A percentile compares a stretch with the other conserved stretches of the same genome.
These are phyloP conservation scores for Linanthus parryae DNA, from an alignment of 148 eudicot species.

Conservation along the genomic window DNA sequence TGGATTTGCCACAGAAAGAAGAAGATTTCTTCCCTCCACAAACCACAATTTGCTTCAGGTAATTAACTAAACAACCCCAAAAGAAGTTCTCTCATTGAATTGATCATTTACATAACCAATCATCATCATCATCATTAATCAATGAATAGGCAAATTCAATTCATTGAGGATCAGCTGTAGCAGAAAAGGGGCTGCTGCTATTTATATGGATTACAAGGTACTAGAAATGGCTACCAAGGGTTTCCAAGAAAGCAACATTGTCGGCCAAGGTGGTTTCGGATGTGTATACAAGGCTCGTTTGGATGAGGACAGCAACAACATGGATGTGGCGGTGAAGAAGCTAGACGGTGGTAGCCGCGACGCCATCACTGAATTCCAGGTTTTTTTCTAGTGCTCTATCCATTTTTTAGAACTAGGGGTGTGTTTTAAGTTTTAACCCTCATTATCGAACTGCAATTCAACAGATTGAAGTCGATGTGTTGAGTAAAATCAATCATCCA, in stretches of 20 bases:
- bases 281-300: slow-evolving; percentile 53
- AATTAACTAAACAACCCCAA: no score
- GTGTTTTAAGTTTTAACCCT: slow-evolving; percentile 3
- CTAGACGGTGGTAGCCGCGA: slow-evolving; percentile 42
- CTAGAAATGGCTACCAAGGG: slow-evolving; percentile 43
- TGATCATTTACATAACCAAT: no score
- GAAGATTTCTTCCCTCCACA: slow-evolving; percentile 28
- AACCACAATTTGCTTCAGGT: slow-evolving; percentile 35
- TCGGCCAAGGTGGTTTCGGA: slow-evolving; percentile 65
- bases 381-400: slow-evolving; percentile 8
- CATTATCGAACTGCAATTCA: slow-evolving; percentile 10
- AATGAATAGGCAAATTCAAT: slow-evolving; percentile 21
- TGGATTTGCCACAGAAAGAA: slow-evolving; percentile 49
- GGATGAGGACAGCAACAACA: slow-evolving; percentile 22
- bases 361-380: slow-evolving; percentile 51
- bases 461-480: slow-evolving; percentile 56
- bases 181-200: slow-evolving; percentile 22
- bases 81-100: no score
- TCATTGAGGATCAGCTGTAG: slow-evolving; percentile 24
- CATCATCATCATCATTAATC: neutral
- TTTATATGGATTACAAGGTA: slow-evolving; percentile 44
- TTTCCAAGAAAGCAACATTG: slow-evolving; percentile 36
- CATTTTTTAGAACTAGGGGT: slow-evolving; percentile 3
- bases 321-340: slow-evolving; percentile 49
- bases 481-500: slow-evolving; percentile 56